Conservation (phyloP, 2,329 filamentous ascomycete species). For the Cladosporium sp. region DNA sequence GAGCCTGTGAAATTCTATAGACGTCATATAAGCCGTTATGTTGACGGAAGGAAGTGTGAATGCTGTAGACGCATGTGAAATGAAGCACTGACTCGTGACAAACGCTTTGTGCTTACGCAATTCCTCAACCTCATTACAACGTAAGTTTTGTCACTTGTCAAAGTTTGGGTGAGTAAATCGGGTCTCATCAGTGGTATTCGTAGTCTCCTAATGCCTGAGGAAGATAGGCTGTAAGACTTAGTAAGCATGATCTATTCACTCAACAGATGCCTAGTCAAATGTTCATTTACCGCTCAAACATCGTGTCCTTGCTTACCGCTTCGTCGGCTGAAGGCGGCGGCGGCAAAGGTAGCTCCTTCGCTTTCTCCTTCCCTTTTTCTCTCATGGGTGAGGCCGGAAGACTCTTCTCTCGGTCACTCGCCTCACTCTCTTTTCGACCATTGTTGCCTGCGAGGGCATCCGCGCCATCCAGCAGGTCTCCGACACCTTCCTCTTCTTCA, state of each 20-base stretch:
- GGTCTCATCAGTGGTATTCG: too few species aligned
- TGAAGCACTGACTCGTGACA: too few species aligned
- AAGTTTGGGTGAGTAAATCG: too few species aligned
- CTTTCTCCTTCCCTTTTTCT: slow-evolving; percentile 22
- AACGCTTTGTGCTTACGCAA: too few species aligned
- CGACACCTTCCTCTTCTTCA: slow-evolving; percentile 65
- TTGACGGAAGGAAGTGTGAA: too few species aligned
- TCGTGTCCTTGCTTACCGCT: slow-evolving; percentile 30
- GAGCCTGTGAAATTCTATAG: too few species aligned
- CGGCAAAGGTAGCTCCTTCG: slow-evolving; percentile 20
- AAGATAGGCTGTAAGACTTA: not conserved
- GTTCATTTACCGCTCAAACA: slow-evolving; percentile 32
- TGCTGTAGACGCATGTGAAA: too few species aligned
- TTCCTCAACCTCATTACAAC: too few species aligned
- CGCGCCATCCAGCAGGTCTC: slow-evolving; percentile 47
- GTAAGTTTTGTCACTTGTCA: too few species aligned
- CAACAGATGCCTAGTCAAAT: not conserved
- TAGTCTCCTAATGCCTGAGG: too few species aligned
- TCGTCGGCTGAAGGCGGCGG: slow-evolving; percentile 8
- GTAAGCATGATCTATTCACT: not conserved
- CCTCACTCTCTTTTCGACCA: slow-evolving; percentile 20
- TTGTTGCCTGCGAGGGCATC: slow-evolving; percentile 42
- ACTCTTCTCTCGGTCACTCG: slow-evolving; percentile 20
- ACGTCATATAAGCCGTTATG: too few species aligned
- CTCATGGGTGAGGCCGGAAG: slow-evolving; percentile 20